phyloP scores from a whole-genome alignment of 2,329 filamentous ascomycete genomes.

The Xylaria digitata region DNA sequence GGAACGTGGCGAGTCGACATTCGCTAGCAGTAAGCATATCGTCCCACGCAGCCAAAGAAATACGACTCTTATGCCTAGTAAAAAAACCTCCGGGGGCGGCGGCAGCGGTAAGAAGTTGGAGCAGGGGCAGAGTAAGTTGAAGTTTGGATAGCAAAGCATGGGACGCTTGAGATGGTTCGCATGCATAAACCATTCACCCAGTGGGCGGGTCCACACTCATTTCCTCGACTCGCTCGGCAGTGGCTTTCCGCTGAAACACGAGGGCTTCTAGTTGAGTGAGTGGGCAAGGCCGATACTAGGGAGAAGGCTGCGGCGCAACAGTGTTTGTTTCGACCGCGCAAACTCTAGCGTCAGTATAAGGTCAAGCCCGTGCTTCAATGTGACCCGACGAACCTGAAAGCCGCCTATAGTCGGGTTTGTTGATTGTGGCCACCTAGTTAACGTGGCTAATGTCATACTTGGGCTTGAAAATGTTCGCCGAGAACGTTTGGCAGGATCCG shows the following conservation, averaged over 20 bases:
- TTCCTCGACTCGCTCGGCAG: constrained; percentile 14
- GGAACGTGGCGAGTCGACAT: constrained; percentile 63
- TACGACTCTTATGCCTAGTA: constrained; percentile 54
- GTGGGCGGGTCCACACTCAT: constrained; percentile 16
- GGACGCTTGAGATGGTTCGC: constrained; percentile 39
- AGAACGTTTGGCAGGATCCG: constrained; percentile 11
- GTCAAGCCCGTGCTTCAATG: constrained; percentile 22
- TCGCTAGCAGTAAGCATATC: constrained; percentile 53
- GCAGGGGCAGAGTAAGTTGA: constrained; percentile 70
- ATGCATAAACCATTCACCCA: constrained; percentile 31
- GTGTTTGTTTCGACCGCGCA: constrained; percentile 7
- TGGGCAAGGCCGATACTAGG: constrained; percentile 19
- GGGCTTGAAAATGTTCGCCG: constrained; percentile 10
- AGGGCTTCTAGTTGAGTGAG: neutral
- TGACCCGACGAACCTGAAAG: constrained; percentile 14
- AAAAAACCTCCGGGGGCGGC: constrained; percentile 50
- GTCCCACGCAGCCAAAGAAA: constrained; percentile 51
- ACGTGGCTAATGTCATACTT: constrained; percentile 11
- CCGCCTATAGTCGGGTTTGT: constrained; percentile 15
- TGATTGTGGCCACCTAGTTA: constrained; percentile 18
- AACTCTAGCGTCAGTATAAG: constrained; percentile 8
- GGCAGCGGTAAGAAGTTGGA: constrained; percentile 57
- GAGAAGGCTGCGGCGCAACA: constrained; percentile 28
- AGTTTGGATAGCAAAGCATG: constrained; percentile 60
- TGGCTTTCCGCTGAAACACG: constrained; percentile 20